Conservation (phyloP, 179 eudicot genomes). For the Patellifolia procumbens region DNA sequence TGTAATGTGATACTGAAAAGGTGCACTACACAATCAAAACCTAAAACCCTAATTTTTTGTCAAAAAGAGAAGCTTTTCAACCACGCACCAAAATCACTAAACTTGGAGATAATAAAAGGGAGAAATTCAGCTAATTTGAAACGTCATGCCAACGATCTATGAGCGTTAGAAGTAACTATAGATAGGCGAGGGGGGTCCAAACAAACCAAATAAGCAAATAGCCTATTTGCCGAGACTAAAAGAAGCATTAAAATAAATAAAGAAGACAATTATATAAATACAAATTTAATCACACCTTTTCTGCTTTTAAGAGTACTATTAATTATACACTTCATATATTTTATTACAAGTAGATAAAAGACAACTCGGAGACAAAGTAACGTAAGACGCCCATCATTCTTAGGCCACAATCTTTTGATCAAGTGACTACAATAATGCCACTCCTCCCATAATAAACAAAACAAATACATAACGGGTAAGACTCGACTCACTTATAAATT, state of each 20-base stretch:
- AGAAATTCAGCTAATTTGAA: background rate
- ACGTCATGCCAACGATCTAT: background rate
- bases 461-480: too few species aligned
- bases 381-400: constrained; percentile 43
- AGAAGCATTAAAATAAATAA: background rate
- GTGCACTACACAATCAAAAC: too few species aligned
- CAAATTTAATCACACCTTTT: constrained; percentile 12
- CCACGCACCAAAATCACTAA: too few species aligned
- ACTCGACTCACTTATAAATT: too few species aligned
- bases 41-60: too few species aligned
- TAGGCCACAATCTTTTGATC: constrained; percentile 30
- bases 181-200: background rate
- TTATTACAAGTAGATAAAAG: background rate
- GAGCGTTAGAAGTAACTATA: background rate
- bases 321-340: background rate
- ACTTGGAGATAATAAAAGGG: too few species aligned
- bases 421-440: constrained; percentile 18
- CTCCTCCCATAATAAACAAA: too few species aligned
- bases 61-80: too few species aligned
- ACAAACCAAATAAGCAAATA: background rate
- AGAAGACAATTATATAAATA: background rate
- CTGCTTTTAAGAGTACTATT: background rate
- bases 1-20: too few species aligned
- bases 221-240: background rate
- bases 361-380: constrained; percentile 35